A percentile compares a stretch with the other conserved stretches of the same genome.
phyloP scores from a whole-genome alignment of 495 filamentous ascomycete genomes.

The Neurospora sp. region DNA sequence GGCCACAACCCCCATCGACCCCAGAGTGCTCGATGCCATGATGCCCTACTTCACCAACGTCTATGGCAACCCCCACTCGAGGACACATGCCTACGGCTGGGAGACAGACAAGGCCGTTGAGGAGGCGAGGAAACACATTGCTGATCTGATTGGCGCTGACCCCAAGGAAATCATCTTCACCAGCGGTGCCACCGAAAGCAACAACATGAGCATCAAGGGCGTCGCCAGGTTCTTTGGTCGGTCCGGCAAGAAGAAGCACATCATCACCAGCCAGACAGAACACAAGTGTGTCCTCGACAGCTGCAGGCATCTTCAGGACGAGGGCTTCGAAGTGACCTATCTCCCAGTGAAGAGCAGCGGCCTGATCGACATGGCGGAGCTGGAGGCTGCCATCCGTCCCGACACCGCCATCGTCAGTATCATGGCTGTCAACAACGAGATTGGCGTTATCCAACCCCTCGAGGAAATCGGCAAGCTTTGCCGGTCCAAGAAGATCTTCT shows the following conservation, averaged over 20 bases:
- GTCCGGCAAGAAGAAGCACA: slow-evolving; percentile 93
- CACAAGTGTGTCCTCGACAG: slow-evolving; percentile 98
- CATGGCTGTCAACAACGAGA: slow-evolving; percentile 99
- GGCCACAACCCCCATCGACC: slow-evolving; percentile 93
- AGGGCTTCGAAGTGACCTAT: slow-evolving; percentile 93
- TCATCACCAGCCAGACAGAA: slow-evolving; percentile 94
- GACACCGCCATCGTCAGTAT: slow-evolving; percentile 90
- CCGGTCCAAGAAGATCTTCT: slow-evolving; percentile 86
- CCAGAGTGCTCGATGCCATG: slow-evolving; percentile 93
- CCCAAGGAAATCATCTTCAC: slow-evolving; percentile 98
- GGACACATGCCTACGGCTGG: slow-evolving; percentile 98
- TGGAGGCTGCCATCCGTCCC: slow-evolving; percentile 85
- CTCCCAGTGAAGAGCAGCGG: slow-evolving; percentile 81
- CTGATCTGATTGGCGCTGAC: slow-evolving; percentile 82
- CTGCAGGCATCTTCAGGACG: slow-evolving; percentile 91
- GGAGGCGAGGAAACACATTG: slow-evolving; percentile 71
- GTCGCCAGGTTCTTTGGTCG: slow-evolving; percentile 90
- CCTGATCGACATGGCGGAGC: slow-evolving; percentile 69
- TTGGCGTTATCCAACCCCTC: slow-evolving; percentile 92
- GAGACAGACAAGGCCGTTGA: slow-evolving; percentile 93
- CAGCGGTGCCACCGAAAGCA: slow-evolving; percentile 94
- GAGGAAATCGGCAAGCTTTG: slow-evolving; percentile 91
- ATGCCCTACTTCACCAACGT: slow-evolving; percentile 86
- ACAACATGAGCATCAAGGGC: slow-evolving; percentile 99
- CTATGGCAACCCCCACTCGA: slow-evolving; percentile 94